Conservation (phyloP, 129 eudicot species). For the Mikania micrantha region DNA sequence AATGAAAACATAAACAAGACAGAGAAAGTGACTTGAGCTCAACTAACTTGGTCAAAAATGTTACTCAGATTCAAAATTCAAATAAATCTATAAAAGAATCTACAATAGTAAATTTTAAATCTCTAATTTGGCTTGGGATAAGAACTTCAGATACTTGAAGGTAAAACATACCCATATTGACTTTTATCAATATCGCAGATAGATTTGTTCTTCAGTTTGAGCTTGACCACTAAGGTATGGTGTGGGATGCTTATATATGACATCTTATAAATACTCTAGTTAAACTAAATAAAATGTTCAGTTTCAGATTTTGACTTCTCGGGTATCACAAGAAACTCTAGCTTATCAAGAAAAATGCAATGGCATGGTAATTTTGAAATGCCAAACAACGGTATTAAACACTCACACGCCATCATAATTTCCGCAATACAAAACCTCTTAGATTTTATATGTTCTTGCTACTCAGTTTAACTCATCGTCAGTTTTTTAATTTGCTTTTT, state of each 20-base stretch:
- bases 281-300: background rate
- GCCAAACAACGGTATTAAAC: background rate
- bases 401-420: background rate
- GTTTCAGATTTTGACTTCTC: background rate
- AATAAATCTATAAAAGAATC: background rate
- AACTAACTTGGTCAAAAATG: background rate
- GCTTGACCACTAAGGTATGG: background rate
- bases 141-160: background rate
- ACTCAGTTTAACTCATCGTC: constrained; percentile 3
- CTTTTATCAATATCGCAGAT: background rate
- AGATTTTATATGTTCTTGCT: background rate
- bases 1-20: background rate
- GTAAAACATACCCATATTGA: background rate
- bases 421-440: background rate
- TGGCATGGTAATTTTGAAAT: background rate
- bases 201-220: background rate
- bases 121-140: background rate
- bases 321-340: constrained; percentile 9
- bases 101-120: background rate
- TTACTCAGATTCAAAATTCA: background rate
- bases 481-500: background rate
- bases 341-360: background rate
- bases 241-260: background rate
- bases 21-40: background rate
- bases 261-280: background rate